A percentile compares a stretch with the other conserved stretches of the same genome.
Evolutionary conservation across 2,329 filamentous ascomycete genomes (phyloP).

Genomic region (Talaromyces rugulosus): DNA sequence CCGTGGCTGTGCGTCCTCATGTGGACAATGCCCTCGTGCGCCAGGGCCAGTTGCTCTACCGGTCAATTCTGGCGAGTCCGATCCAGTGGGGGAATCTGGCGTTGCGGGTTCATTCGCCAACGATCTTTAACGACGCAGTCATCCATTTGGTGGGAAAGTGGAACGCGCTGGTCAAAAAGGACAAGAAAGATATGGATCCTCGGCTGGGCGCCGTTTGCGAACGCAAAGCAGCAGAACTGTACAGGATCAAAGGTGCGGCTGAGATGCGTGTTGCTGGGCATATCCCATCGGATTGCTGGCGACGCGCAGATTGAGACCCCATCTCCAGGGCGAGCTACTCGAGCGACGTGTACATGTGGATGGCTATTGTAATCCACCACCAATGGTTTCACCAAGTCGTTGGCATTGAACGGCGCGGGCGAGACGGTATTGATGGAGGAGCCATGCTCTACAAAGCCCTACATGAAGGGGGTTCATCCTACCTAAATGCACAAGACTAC

Average conservation of each 20-base stretch:
- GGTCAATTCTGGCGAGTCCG: constrained; percentile 40
- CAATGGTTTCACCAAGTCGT: constrained; percentile 45
- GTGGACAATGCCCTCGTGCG: constrained; percentile 47
- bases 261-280: constrained; percentile 26
- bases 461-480: constrained; percentile 35
- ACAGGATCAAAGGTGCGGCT: constrained; percentile 20
- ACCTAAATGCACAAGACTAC: constrained; percentile 36
- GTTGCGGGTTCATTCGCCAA: constrained; percentile 41
- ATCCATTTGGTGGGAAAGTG: constrained; percentile 30
- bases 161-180: constrained; percentile 18
- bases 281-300: constrained; percentile 37
- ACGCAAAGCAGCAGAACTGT: constrained; percentile 22
- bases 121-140: constrained; percentile 31
- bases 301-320: constrained; percentile 23
- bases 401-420: constrained; percentile 32
- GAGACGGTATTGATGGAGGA: constrained; percentile 41
- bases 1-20: constrained; percentile 38
- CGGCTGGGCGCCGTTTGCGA: constrained; percentile 20
- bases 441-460: constrained; percentile 43
- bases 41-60: constrained; percentile 44
- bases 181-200: constrained; percentile 16
- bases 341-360: constrained; percentile 50
- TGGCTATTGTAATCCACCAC: constrained; percentile 44
- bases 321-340: constrained; percentile 41
- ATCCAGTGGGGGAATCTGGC: constrained; percentile 45